Evolutionary conservation across 257 asterid species (phyloP).

Genomic region (Echium plantagineum): DNA sequence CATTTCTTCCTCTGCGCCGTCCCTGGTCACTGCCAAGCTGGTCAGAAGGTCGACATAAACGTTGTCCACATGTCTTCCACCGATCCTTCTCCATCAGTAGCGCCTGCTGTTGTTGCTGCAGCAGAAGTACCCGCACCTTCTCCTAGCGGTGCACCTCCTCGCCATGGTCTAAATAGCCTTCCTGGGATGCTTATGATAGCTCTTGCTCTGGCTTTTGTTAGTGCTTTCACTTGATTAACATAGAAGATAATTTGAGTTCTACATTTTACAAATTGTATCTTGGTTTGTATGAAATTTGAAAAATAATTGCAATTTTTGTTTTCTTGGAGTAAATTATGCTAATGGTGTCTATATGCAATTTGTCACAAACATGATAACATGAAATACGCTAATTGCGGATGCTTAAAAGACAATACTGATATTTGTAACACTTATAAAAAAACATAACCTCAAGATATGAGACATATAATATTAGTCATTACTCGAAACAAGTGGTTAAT

Average conservation of each 20-base stretch:
- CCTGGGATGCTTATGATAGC: constrained; percentile 11
- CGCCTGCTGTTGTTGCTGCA: constrained; percentile 24
- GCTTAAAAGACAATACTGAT: too few species aligned
- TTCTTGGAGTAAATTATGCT: not conserved
- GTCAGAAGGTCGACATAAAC: constrained; percentile 73
- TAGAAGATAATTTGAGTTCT: not conserved
- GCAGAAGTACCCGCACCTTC: constrained; percentile 42
- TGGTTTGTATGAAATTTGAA: not conserved
- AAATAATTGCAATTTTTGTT: constrained; percentile 1
- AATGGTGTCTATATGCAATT: too few species aligned
- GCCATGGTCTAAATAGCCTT: constrained; percentile 3
- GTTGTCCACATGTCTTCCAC: constrained; percentile 26
- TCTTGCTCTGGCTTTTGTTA: constrained; percentile 13
- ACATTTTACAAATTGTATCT: constrained; percentile 1
- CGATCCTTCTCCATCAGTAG: constrained; percentile 34
- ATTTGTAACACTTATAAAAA: too few species aligned
- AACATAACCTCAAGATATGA: too few species aligned
- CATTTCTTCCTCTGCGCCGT: constrained; percentile 71
- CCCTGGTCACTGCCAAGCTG: constrained; percentile 81
- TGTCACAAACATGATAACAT: too few species aligned
- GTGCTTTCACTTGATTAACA: constrained; percentile 6
- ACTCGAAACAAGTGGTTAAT: too few species aligned
- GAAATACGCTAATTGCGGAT: too few species aligned
- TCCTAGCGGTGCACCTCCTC: constrained; percentile 29
- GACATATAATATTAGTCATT: too few species aligned